Evolutionary conservation across 352 stramenopile species (phyloP), one percentile per base, ranked within the genome.

Genomic region (Pythium folliculosum): DNA sequence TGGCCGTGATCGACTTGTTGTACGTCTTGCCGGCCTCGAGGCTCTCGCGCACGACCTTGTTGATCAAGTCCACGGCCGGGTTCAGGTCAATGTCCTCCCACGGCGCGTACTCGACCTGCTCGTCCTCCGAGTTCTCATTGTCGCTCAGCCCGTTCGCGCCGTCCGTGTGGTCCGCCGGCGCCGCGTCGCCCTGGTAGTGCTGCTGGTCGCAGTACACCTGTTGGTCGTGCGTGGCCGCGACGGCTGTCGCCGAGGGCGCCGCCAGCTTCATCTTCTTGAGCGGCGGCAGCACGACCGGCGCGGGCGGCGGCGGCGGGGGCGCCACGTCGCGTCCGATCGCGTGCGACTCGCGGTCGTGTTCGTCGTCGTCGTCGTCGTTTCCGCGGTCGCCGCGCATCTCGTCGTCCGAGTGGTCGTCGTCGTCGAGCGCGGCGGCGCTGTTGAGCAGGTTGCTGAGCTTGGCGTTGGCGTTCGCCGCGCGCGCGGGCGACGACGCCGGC

Each of bases 41-140:
- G 30, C 81, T 80, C 21, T 90, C 82, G 17, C 81, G 77, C n/a
- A 91, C 71, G 3, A 95, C 65, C 56, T 78, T 81, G 67, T 80
- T 81, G 32, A 88, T 77, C 54, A 95, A 60, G 23, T 95, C 84
- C 48, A 91, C 84, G 23, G 84, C 86, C n/a, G 86, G 86, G 54
- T 90, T 92, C 64, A 95, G 61, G 51, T 95, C 83, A 65, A 95
- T 81, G 60, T 92, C 80, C 56, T 92, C 81, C 84, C 84, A 95
- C 21, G 82, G 76, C 32, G 78, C 78, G 59, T 91, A 77, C 75
- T 92, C 86, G 35, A 78, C 75, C 62, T 91, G 84, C 44, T 95
- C 86, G 60, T 95, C 86, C 72, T 95, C 86, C 69, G 84, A 92
- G 74, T 90, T 78, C 65, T 95, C 86, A 50, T 92, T 70, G 70